Conservation (phyloP, 2,329 filamentous ascomycete genomes). For the Apiospora kogelbergensis region DNA sequence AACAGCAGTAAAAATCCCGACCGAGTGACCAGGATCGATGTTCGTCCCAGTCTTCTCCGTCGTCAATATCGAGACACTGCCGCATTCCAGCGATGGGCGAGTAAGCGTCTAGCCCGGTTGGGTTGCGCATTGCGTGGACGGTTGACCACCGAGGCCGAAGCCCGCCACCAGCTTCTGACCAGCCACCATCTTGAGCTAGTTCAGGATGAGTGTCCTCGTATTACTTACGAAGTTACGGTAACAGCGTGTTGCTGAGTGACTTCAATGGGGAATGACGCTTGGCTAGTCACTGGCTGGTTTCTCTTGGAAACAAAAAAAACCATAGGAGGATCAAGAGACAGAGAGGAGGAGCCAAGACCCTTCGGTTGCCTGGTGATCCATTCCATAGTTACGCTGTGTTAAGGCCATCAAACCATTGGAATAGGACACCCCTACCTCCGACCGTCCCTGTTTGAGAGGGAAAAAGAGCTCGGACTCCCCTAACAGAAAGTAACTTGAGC, state of each 20-base stretch:
- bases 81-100: not conserved
- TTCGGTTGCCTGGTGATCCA: conserved; percentile 6
- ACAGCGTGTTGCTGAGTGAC: not conserved
- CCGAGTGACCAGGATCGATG: not conserved
- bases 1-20: not conserved
- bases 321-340: too few species aligned
- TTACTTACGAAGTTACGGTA: not conserved
- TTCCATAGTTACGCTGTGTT: not conserved
- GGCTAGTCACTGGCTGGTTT: not conserved
- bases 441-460: conserved; percentile 1
- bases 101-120: not conserved
- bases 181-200: not conserved
- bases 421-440: conserved; percentile 1
- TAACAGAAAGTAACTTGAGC: not conserved
- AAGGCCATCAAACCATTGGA: conserved; percentile 4
- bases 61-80: not conserved
- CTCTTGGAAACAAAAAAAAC: too few species aligned
- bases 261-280: not conserved
- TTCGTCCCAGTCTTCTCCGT: not conserved
- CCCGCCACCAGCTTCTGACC: not conserved
- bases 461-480: not conserved
- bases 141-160: not conserved
- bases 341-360: not conserved
- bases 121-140: not conserved
- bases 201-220: not conserved